Conservation (phyloP, 2,329 filamentous ascomycete species). For the Karstenula rhodostoma region DNA sequence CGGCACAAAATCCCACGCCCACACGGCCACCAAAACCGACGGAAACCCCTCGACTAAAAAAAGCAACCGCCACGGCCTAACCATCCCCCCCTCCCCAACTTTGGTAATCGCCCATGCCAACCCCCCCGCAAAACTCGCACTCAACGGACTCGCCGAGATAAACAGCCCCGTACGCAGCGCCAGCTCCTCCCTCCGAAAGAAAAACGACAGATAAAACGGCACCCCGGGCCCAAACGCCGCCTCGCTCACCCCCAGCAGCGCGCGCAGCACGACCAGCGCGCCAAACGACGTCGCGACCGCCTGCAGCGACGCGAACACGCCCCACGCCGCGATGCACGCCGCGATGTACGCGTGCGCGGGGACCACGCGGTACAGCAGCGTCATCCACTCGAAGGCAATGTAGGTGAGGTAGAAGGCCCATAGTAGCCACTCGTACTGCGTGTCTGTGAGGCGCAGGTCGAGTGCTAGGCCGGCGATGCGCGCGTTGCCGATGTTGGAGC, state of each 20-base stretch:
- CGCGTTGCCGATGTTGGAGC: constrained; percentile 76
- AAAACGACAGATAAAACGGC: constrained; percentile 70
- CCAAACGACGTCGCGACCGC: constrained; percentile 55
- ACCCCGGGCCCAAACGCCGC: constrained; percentile 70
- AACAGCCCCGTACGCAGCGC: constrained; percentile 87
- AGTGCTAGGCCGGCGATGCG: constrained; percentile 65
- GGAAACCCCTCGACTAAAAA: constrained; percentile 89
- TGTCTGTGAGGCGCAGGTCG: constrained; percentile 62
- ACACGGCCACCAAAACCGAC: constrained; percentile 75
- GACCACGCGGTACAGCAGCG: constrained; percentile 66
- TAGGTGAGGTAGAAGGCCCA: constrained; percentile 72
- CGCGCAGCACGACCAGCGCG: constrained; percentile 69
- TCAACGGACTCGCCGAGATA: constrained; percentile 74
- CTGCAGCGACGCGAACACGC: constrained; percentile 78
- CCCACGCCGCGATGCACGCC: constrained; percentile 78
- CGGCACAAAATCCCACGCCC: constrained; percentile 78
- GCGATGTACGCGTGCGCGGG: constrained; percentile 69
- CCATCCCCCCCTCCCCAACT: constrained; percentile 69
- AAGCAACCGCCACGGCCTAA: constrained; percentile 84
- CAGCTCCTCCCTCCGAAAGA: constrained; percentile 73
- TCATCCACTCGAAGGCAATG: constrained; percentile 72
- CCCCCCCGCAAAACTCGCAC: constrained; percentile 75
- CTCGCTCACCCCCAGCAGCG: constrained; percentile 64
- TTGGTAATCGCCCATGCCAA: constrained; percentile 82
- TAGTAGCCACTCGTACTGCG: constrained; percentile 68